Evolutionary conservation across 306 rosid species (phyloP).

Genomic region (Phaseolus lunatus): DNA sequence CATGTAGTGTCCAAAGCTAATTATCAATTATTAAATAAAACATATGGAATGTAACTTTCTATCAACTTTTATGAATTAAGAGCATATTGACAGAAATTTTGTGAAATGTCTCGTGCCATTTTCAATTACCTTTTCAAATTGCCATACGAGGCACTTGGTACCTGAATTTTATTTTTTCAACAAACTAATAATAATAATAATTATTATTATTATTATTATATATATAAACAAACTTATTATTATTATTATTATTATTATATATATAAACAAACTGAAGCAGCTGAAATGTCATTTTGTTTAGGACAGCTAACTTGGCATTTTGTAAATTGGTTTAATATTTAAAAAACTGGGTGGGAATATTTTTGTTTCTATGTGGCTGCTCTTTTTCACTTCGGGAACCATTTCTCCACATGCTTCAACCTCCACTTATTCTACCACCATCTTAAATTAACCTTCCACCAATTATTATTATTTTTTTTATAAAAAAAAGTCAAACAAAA

Average conservation of each 20-base stretch:
- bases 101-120: neutral
- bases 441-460: neutral
- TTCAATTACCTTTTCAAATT: neutral
- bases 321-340: neutral
- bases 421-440: neutral
- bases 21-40: neutral
- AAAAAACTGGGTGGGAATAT: neutral
- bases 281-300: neutral
- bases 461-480: too few relatives aligned
- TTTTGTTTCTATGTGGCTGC: neutral
- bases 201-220: too few relatives aligned
- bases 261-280: neutral
- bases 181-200: too few relatives aligned
- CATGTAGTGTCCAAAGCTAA: too few relatives aligned
- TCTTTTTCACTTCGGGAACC: too few relatives aligned
- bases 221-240: neutral
- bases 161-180: too few relatives aligned
- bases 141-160: too few relatives aligned
- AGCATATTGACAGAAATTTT: neutral
- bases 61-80: neutral
- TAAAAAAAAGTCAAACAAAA: slow-evolving; percentile 33
- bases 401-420: neutral
- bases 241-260: too few relatives aligned
- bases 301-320: neutral
- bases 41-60: neutral